Conservation (phyloP, 164 flowering plant genomes). For the Saururus chinensis region DNA sequence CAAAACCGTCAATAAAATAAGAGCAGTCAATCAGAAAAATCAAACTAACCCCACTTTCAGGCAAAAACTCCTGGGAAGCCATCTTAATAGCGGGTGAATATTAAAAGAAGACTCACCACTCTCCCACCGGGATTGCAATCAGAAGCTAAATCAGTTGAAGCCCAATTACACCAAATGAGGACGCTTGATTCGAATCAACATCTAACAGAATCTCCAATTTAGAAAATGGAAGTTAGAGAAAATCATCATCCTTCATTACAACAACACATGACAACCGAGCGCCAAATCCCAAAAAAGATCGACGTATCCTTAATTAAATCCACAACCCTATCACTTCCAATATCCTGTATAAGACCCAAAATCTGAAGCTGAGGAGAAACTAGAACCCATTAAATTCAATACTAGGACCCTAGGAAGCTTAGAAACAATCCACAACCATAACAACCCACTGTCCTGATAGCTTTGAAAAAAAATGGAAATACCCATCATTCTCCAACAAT, state of each 20-base stretch:
- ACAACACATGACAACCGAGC: neutral
- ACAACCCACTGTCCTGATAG: too few species aligned
- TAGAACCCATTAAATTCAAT: too few species aligned
- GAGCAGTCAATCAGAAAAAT: neutral
- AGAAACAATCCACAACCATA: too few species aligned
- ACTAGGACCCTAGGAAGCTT: too few species aligned
- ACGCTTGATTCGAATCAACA: neutral
- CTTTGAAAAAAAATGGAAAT: too few species aligned
- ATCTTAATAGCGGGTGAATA: neutral
- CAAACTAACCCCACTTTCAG: neutral
- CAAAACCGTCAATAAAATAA: too few species aligned
- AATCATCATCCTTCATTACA: neutral
- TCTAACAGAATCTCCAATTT: neutral
- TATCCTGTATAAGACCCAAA: too few species aligned
- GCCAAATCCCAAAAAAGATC: neutral
- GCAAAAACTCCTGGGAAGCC: neutral
- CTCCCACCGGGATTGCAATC: neutral
- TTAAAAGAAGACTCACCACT: neutral
- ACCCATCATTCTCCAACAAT: too few species aligned
- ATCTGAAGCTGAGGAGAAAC: too few species aligned
- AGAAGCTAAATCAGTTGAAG: neutral
- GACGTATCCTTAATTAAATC: too few species aligned
- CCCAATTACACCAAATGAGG: conserved; percentile 4
- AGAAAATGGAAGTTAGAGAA: neutral
- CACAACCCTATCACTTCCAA: too few species aligned